A percentile compares a stretch with the other conserved stretches of the same genome.
phyloP scores from a whole-genome alignment of 2,329 filamentous ascomycete genomes.

The Setomelanomma holmii region DNA sequence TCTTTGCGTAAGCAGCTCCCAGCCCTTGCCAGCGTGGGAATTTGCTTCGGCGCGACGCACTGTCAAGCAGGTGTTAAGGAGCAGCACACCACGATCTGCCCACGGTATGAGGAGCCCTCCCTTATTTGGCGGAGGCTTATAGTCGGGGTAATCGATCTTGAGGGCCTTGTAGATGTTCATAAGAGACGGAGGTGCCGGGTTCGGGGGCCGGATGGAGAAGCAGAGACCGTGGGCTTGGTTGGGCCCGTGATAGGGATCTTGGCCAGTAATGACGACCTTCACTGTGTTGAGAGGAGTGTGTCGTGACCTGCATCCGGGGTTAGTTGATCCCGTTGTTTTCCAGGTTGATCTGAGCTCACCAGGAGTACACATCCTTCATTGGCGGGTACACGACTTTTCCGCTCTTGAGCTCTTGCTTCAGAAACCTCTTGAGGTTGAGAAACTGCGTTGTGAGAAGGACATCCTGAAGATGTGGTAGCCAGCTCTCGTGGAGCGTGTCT shows the following conservation, averaged over 20 bases:
- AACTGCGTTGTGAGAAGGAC: conserved; percentile 82
- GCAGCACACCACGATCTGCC: conserved; percentile 89
- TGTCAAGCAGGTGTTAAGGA: conserved; percentile 94
- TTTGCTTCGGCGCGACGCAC: conserved; percentile 89
- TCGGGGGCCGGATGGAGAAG: conserved; percentile 92
- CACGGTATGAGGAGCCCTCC: conserved; percentile 88
- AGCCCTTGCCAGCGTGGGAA: conserved; percentile 83
- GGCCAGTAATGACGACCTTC: conserved; percentile 91
- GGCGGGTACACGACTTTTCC: conserved; percentile 88
- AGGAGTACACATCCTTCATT: conserved; percentile 88
- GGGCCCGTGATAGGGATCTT: conserved; percentile 95
- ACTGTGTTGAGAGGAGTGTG: conserved; percentile 88
- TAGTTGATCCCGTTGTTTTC: no score
- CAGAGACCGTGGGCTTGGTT: conserved; percentile 96
- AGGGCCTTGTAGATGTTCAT: conserved; percentile 92
- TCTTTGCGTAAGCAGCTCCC: conserved; percentile 91
- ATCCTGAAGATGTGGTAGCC: conserved; percentile 87
- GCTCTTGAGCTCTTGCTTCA: conserved; percentile 76
- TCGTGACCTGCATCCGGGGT: conserved; percentile 73
- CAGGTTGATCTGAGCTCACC: no score
- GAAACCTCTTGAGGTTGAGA: conserved; percentile 84
- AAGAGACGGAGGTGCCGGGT: conserved; percentile 85
- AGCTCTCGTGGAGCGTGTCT: conserved; percentile 87
- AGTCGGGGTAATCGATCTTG: conserved; percentile 85
- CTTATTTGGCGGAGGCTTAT: conserved; percentile 75